These are phyloP conservation scores for Alternaria solani DNA, from an alignment of 2,329 filamentous ascomycete genomes.

Conservation along the genomic window DNA sequence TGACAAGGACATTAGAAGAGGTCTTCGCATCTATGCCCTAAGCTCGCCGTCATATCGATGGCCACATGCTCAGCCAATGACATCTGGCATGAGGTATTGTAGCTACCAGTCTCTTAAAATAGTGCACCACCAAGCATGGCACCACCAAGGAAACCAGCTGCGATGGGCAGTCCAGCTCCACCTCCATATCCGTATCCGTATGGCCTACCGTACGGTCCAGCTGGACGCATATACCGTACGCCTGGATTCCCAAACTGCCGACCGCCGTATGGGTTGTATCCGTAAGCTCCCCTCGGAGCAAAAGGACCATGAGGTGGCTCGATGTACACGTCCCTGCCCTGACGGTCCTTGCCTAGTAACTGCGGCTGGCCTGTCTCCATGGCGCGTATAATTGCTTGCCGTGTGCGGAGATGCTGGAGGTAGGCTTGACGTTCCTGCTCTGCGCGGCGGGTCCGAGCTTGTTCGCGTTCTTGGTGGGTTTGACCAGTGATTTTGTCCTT, in stretches of 20 bases:
- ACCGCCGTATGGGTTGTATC: conserved; percentile 57
- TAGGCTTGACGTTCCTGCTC: conserved; percentile 63
- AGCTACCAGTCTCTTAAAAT: conserved; percentile 22
- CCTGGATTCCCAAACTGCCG: conserved; percentile 59
- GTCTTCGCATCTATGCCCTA: neutral
- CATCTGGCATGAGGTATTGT: neutral
- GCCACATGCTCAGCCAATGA: neutral
- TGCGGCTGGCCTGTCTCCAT: conserved; percentile 65
- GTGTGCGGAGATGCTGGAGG: conserved; percentile 59
- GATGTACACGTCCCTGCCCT: conserved; percentile 66
- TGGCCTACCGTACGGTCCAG: conserved; percentile 55
- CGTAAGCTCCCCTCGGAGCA: conserved; percentile 45
- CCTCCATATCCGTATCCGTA: conserved; percentile 51
- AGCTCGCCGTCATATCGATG: neutral
- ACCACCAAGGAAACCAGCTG: conserved; percentile 47
- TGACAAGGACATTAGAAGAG: neutral
- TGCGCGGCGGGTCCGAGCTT: conserved; percentile 56
- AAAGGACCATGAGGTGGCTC: conserved; percentile 58
- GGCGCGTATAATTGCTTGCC: conserved; percentile 61
- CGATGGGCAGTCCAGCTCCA: conserved; percentile 47
- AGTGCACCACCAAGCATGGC: conserved; percentile 43
- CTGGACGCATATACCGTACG: conserved; percentile 60
- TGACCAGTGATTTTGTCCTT: conserved; percentile 67
- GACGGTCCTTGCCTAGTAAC: conserved; percentile 61
- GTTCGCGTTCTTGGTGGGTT: conserved; percentile 64